A percentile compares a stretch with the other conserved stretches of the same genome.
These are phyloP conservation scores for Penicillium oxalicum DNA, from an alignment of 2,329 filamentous ascomycete species.

Conservation along the genomic window DNA sequence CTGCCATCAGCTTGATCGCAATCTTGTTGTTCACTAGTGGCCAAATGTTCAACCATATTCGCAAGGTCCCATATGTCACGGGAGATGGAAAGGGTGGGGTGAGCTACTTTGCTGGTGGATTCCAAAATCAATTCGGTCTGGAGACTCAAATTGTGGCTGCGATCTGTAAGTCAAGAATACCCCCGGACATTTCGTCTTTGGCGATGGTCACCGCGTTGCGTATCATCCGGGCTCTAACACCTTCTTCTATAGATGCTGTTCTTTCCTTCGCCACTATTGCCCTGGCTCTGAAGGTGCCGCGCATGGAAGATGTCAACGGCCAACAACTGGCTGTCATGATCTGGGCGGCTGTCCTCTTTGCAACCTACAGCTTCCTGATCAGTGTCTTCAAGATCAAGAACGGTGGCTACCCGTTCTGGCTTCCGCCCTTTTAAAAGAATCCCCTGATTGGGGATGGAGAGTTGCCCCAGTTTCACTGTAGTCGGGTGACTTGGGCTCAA, in stretches of 20 bases:
- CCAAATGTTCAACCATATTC: constrained; percentile 99
- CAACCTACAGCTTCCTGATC: constrained; percentile 88
- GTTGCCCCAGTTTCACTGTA: neutral
- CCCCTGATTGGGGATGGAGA: neutral
- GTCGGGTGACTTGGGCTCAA: neutral
- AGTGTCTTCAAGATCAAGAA: constrained; percentile 95
- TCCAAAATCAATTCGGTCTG: constrained; percentile 87
- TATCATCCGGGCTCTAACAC: neutral
- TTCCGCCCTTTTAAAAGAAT: constrained; percentile 71
- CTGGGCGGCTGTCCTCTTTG: constrained; percentile 70
- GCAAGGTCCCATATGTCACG: constrained; percentile 86
- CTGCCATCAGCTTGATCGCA: constrained; percentile 76
- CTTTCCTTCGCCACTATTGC: constrained; percentile 86
- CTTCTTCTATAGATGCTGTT: constrained; percentile 56
- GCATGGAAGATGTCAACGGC: constrained; percentile 67
- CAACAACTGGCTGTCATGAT: constrained; percentile 77
- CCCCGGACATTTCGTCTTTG: too few species aligned
- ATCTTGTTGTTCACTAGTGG: constrained; percentile 92
- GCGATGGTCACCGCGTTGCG: too few species aligned
- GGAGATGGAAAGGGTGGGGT: constrained; percentile 80
- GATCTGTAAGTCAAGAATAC: constrained; percentile 63
- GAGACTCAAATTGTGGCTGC: constrained; percentile 94
- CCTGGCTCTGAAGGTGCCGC: constrained; percentile 87
- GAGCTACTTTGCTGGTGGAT: constrained; percentile 83
- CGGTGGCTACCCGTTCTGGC: constrained; percentile 83